These are phyloP conservation scores for Fusarium sp. DNA, from an alignment of 2,329 filamentous ascomycete species.

Conservation along the genomic window DNA sequence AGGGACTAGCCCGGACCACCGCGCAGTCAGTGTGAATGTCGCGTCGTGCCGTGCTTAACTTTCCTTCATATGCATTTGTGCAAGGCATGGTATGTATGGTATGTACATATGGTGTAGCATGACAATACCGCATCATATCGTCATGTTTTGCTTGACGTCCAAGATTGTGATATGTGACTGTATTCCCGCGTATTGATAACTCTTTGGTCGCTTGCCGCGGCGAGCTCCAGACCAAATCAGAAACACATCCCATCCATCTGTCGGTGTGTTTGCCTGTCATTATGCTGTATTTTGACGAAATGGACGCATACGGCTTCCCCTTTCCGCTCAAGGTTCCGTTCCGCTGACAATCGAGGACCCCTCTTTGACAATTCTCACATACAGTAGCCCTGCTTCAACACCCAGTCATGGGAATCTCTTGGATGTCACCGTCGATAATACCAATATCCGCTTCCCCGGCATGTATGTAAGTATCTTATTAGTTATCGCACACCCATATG, in stretches of 20 bases:
- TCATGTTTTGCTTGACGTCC: constrained; percentile 26
- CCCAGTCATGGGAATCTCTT: constrained; percentile 34
- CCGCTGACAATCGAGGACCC: constrained; percentile 24
- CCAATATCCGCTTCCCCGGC: constrained; percentile 33
- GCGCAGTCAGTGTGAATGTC: constrained; percentile 33
- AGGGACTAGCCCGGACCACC: constrained; percentile 24
- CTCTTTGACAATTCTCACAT: constrained; percentile 23
- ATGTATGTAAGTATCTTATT: constrained; percentile 11
- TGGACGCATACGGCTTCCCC: constrained; percentile 30
- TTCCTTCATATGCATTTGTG: not conserved
- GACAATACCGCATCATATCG: constrained; percentile 7
- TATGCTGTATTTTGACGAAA: constrained; percentile 18
- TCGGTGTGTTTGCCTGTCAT: constrained; percentile 28
- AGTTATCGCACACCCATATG: constrained; percentile 20
- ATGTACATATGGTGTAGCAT: not conserved
- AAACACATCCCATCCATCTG: constrained; percentile 11
- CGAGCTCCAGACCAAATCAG: constrained; percentile 31
- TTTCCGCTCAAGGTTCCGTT: constrained; percentile 27
- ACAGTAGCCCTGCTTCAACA: constrained; percentile 26
- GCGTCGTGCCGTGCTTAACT: constrained; percentile 36
- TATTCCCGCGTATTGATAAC: constrained; percentile 1
- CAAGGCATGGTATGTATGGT: not conserved
- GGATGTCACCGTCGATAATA: constrained; percentile 35
- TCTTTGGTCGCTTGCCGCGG: constrained; percentile 32
- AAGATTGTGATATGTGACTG: constrained; percentile 32